Base-by-base conservation (phyloP, 2,329 filamentous ascomycete genomes). In the Claviceps sp. region DNA sequence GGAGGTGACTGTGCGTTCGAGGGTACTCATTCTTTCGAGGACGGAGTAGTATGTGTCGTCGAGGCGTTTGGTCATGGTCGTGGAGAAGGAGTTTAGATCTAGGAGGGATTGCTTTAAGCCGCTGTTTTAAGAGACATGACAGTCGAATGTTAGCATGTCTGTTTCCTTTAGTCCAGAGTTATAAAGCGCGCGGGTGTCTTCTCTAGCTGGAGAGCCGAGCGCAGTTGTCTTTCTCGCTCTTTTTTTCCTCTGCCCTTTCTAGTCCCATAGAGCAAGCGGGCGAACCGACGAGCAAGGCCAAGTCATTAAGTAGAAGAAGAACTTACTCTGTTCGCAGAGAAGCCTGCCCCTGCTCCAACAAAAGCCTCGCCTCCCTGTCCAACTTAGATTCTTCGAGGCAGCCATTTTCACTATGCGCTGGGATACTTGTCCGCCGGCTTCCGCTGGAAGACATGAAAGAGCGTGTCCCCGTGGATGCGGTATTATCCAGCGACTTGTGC, bases 11-110 rank as follows among this genome's bases (percentile, higher is more conserved):
- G 81, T 87, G 57, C 72, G 76, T 51, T 84, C 82, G 40, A 90
- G 70, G 1, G 74, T 65, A 48, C 75, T 76, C 48, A 85, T 74
- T 61, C 84, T 87, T 62, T 87, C 82, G 34, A 89, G 72, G 10
- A 89, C 77, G 0, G 80, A 78, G 57, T 86, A 85, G 68, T 89
- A 90, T 3, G 83, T 83, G 54, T 85, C 79, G 63, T 90, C 85
- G 43, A 91, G 77, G 38, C 77, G 77, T 55, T 76, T 74, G 16
- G 82, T 86, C 24, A 82, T 80, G 22, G 73, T 68, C 52, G 80
- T 74, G 22, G 84, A 84, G 63, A 82, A 75, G 37, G 74, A 69
- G 58, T 75, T 75, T 11, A 89, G 71, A 48, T 76, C 70, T 24
- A 65, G 62, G 0, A 82, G 67, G 4, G 77, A 74, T 52, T 73